Percentiles rank a stretch among this genome's conserved stretches.
These are phyloP conservation scores for Pleodorina starrii DNA, from an alignment of 139 green algal genomes.

Conservation along the genomic window DNA sequence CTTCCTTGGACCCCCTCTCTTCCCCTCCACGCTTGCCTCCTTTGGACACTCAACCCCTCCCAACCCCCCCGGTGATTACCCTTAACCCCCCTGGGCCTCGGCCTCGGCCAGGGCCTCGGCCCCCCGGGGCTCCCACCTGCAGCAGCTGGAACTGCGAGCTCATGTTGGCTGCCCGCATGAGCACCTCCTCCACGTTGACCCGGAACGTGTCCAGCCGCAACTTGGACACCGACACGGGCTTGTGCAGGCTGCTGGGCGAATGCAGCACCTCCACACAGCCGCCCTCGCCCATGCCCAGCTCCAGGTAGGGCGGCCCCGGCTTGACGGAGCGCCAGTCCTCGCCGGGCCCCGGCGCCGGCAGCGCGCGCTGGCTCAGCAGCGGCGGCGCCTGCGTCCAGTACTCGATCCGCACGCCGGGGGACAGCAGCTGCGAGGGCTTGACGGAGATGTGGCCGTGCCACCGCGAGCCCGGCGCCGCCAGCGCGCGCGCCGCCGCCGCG, in stretches of 20 bases:
- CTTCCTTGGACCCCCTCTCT: no score
- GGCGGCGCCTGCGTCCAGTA: constrained; percentile 52
- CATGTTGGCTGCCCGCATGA: constrained; percentile 43
- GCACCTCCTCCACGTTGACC: constrained; percentile 48
- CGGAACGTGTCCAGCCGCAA: constrained; percentile 45
- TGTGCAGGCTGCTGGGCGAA: neutral
- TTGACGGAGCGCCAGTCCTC: neutral
- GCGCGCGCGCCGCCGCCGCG: constrained; percentile 12
- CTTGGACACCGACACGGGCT: constrained; percentile 27
- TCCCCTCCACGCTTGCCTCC: no score
- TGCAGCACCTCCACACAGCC: constrained; percentile 39
- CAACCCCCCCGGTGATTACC: no score
- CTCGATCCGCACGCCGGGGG: constrained; percentile 46
- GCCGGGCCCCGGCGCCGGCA: constrained; percentile 1
- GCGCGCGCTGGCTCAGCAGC: constrained; percentile 47
- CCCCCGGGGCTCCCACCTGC: constrained; percentile 11
- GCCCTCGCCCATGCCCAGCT: constrained; percentile 35
- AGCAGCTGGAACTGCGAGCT: constrained; percentile 39
- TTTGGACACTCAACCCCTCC: no score
- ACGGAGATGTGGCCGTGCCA: constrained; percentile 56
- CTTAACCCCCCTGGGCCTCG: no score
- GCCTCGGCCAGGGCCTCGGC: no score
- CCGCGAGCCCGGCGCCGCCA: constrained; percentile 29
- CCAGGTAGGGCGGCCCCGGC: constrained; percentile 23
- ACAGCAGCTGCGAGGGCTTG: constrained; percentile 13